Percentiles rank a stretch among this genome's conserved stretches.
These are phyloP conservation scores for Aspergillus leporis DNA, from an alignment of 495 filamentous ascomycete species.

Conservation along the genomic window DNA sequence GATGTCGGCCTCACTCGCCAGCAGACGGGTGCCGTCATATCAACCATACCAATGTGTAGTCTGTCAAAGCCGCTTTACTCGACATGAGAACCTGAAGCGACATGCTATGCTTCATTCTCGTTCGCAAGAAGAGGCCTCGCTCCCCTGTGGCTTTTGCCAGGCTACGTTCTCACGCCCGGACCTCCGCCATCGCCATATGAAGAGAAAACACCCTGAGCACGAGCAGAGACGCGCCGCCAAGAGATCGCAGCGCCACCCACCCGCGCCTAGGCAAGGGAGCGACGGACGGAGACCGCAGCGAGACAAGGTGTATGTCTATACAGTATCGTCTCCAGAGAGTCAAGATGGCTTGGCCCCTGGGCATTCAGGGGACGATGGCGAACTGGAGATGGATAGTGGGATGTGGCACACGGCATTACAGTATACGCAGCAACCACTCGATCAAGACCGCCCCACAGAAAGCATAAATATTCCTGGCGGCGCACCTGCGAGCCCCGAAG, in stretches of 20 bases:
- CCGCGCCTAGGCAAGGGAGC: neutral
- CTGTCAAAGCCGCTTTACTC: slow-evolving; percentile 37
- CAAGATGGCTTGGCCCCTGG: slow-evolving; percentile 4
- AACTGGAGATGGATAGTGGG: neutral
- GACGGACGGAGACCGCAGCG: slow-evolving; percentile 6
- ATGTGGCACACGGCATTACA: neutral
- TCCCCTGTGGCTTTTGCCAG: slow-evolving; percentile 31
- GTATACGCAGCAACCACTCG: slow-evolving; percentile 12
- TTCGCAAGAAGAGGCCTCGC: slow-evolving; percentile 21
- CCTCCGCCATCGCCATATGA: slow-evolving; percentile 37
- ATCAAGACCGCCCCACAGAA: slow-evolving; percentile 6
- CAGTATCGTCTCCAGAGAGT: slow-evolving; percentile 14
- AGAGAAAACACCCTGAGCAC: slow-evolving; percentile 36
- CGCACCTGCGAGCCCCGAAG: neutral
- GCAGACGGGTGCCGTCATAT: slow-evolving; percentile 10
- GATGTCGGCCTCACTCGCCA: slow-evolving; percentile 20
- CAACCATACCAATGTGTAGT: slow-evolving; percentile 38
- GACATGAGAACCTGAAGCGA: slow-evolving; percentile 43
- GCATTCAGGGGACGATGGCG: neutral
- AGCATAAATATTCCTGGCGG: neutral
- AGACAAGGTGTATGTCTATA: neutral
- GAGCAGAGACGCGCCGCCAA: slow-evolving; percentile 18
- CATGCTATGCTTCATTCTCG: slow-evolving; percentile 35
- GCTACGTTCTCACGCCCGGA: slow-evolving; percentile 35
- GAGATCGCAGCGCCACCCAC: neutral